Base-by-base conservation (phyloP, 1,139 yeast genomes). In the Taiozyma sp. region DNA sequence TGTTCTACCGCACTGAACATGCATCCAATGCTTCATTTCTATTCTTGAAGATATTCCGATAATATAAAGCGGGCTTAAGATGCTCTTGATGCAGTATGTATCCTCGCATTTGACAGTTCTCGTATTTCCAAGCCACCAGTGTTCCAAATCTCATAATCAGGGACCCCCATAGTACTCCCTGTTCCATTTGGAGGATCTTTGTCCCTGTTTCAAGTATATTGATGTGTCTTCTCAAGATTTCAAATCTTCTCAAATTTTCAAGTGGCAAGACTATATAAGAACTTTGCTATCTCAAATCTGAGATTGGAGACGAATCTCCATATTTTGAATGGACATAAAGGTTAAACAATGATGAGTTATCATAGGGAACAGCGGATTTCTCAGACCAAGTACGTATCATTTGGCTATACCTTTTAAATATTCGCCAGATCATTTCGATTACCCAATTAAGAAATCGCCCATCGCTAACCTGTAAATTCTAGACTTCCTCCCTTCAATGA, bases 401-500 rank as follows among this genome's bases (percentile, higher is more conserved):
- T 24, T 32, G 19, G 8, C 8, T 6, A 30, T 30, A 30, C 6
- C 5, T 30, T 6, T 8, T 30, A 14, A 14, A 6, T 21, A 16
- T 45, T 19, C 40, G 7, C 22, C 14, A 39, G 53, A 47, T 50
- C 49, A 52, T 13, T 26, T 21, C 16, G 46, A 35, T 48, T 45
- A 21, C 51, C 50, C 11, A n/a, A 35, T 44, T 40, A 7, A 44
- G 49, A 30, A 43, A n/a, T 16, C 34, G 30, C 41, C 41, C 9
- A 24, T 43, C 16, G 22, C 35, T 22, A 13, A 32, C 48, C 32
- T 35, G 49, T 48, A 39, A 52, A 50, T 50, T 39, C 14, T 37
- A 60, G 64, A 32, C 57, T 61, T 0, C 64, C 64, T 6, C 59
- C 63, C 6, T 61, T 61, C 45, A 55, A 46, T 41, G 60, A 57